Percentiles rank a stretch among this genome's conserved stretches.
Evolutionary conservation across 768 basidiomycete species (phyloP).

Genomic region (Multifurca ochricompacta): DNA sequence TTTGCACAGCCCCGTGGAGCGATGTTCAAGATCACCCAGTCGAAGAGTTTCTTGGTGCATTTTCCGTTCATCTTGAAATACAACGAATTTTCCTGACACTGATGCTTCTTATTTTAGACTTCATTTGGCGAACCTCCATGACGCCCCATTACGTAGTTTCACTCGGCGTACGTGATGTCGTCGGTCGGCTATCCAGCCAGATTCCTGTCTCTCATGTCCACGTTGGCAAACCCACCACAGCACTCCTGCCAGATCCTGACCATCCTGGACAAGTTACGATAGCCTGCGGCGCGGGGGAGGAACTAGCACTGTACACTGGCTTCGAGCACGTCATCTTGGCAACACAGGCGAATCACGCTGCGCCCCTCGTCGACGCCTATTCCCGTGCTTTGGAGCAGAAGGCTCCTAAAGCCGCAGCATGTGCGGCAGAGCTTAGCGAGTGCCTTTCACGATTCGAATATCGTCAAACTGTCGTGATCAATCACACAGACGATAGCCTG

Average conservation of each 20-base stretch:
- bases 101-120: slow-evolving; percentile 37
- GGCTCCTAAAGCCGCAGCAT: slow-evolving; percentile 14
- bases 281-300: slow-evolving; percentile 28
- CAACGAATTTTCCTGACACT: not conserved
- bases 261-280: slow-evolving; percentile 33
- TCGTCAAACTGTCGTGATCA: slow-evolving; percentile 51
- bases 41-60: slow-evolving; percentile 56
- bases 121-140: slow-evolving; percentile 59
- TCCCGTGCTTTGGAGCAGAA: slow-evolving; percentile 29
- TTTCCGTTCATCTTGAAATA: not conserved
- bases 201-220: slow-evolving; percentile 42
- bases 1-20: slow-evolving; percentile 55
- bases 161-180: slow-evolving; percentile 53
- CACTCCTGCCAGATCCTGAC: slow-evolving; percentile 34
- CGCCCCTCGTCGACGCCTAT: slow-evolving; percentile 44
- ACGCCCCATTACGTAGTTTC: slow-evolving; percentile 61
- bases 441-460: slow-evolving; percentile 51
- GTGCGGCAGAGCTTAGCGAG: slow-evolving; percentile 35
- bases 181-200: slow-evolving; percentile 39
- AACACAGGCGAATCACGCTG: slow-evolving; percentile 63
- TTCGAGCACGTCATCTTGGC: slow-evolving; percentile 67
- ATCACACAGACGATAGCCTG: slow-evolving; percentile 57
- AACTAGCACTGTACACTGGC: slow-evolving; percentile 30
- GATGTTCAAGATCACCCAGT: slow-evolving; percentile 52
- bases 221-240: slow-evolving; percentile 42